Percentiles rank a stretch among this genome's conserved stretches.
These are phyloP conservation scores for Phascolomyces articulosus DNA, from an alignment of 371 early-diverging fungal species.

Conservation along the genomic window DNA sequence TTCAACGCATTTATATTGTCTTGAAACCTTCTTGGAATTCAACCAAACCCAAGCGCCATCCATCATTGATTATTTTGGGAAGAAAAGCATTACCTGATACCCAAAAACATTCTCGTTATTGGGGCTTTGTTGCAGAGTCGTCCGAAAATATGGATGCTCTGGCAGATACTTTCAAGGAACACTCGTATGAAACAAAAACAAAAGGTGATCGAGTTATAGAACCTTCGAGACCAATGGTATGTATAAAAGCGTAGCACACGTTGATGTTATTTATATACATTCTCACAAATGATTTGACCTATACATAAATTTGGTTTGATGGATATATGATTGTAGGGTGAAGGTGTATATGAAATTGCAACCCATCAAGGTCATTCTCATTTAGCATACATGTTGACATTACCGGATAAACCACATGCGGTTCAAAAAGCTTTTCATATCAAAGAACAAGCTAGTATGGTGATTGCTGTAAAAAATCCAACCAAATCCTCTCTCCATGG, in stretches of 20 bases:
- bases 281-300: too few relatives aligned
- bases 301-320: too few relatives aligned
- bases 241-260: too few relatives aligned
- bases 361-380: constrained; percentile 35
- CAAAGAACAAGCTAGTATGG: constrained; percentile 43
- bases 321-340: constrained; percentile 19
- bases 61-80: constrained; percentile 37
- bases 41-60: constrained; percentile 17
- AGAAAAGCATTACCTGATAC: constrained; percentile 29
- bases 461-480: constrained; percentile 53
- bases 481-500: constrained; percentile 20
- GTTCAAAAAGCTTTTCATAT: constrained; percentile 55
- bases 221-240: constrained; percentile 37
- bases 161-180: constrained; percentile 27
- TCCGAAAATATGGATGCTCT: constrained; percentile 30
- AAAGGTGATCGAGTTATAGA: constrained; percentile 34
- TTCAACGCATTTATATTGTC: constrained; percentile 42
- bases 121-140: constrained; percentile 44
- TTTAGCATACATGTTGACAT: constrained; percentile 38
- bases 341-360: constrained; percentile 35
- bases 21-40: constrained; percentile 40
- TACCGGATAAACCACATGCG: constrained; percentile 35
- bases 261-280: not conserved
- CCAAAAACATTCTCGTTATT: constrained; percentile 27
- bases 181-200: constrained; percentile 46